Conservation (phyloP, 495 filamentous ascomycete species). For the Penicillium pancosmium region DNA sequence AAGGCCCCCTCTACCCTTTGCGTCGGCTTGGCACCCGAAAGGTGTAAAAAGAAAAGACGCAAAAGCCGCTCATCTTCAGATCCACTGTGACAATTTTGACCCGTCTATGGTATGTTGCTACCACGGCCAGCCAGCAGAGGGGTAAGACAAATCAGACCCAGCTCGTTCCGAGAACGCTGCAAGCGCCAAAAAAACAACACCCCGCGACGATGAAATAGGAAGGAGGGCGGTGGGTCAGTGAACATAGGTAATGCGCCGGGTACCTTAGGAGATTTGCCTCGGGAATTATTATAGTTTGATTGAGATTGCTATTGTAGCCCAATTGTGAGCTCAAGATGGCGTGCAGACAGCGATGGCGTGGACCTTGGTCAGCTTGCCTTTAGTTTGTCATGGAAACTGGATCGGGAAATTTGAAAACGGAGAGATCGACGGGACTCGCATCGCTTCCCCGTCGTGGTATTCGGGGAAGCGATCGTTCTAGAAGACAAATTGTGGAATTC, state of each 20-base stretch:
- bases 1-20: conserved; percentile 5
- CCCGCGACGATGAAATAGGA: neutral
- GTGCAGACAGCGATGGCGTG: neutral
- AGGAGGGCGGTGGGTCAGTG: conserved; percentile 6
- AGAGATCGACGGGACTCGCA: conserved; percentile 16
- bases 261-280: conserved; percentile 1
- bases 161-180: conserved; percentile 16
- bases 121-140: neutral
- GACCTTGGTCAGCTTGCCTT: neutral
- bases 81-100: neutral
- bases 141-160: conserved; percentile 7
- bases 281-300: neutral
- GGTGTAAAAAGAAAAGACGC: conserved; percentile 10
- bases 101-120: conserved; percentile 2
- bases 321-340: neutral
- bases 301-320: neutral
- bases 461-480: conserved; percentile 7
- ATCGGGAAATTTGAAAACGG: conserved; percentile 21
- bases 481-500: conserved; percentile 9
- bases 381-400: conserved; percentile 9
- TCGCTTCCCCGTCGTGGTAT: conserved; percentile 14
- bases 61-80: conserved; percentile 1
- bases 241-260: neutral
- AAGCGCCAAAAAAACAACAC: conserved; percentile 16
- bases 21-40: conserved; percentile 20